Conservation (phyloP, 768 basidiomycete species). For the Naganishia randhawae region DNA sequence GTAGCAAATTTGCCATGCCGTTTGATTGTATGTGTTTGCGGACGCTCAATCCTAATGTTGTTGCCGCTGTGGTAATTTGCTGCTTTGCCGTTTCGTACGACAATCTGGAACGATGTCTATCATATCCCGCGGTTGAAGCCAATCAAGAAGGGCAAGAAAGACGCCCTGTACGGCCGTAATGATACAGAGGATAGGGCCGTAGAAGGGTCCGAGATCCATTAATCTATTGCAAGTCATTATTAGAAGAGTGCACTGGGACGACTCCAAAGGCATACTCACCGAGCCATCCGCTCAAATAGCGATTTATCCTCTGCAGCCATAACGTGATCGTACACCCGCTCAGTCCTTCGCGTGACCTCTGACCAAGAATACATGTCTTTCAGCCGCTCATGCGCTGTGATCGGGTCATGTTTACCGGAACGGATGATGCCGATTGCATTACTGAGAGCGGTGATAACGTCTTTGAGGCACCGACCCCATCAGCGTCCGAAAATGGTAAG, state of each 20-base stretch:
- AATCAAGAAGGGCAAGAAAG: conserved; percentile 79
- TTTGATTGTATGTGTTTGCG: not conserved
- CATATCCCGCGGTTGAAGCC: conserved; percentile 71
- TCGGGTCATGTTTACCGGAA: conserved; percentile 67
- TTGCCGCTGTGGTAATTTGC: not conserved
- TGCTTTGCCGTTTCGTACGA: not conserved
- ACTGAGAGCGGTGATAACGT: conserved; percentile 76
- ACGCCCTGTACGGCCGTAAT: conserved; percentile 85
- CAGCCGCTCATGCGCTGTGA: conserved; percentile 69
- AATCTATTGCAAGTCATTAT: conserved; percentile 55
- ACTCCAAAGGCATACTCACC: conserved; percentile 56
- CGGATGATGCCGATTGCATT: conserved; percentile 71
- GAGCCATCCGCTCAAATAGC: conserved; percentile 70
- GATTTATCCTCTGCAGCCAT: conserved; percentile 62
- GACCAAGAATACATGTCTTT: conserved; percentile 83
- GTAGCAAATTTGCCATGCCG: not conserved
- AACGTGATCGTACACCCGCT: conserved; percentile 72
- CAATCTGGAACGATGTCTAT: conserved; percentile 63
- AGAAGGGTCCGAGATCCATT: conserved; percentile 66
- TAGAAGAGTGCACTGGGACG: not conserved
- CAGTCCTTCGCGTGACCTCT: conserved; percentile 72
- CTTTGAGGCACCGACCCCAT: conserved; percentile 52
- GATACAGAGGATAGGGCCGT: conserved; percentile 79
- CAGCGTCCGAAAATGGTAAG: not conserved
- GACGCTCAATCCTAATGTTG: not conserved